Conservation (phyloP, 768 basidiomycete genomes). For the Tulasnella sp. region DNA sequence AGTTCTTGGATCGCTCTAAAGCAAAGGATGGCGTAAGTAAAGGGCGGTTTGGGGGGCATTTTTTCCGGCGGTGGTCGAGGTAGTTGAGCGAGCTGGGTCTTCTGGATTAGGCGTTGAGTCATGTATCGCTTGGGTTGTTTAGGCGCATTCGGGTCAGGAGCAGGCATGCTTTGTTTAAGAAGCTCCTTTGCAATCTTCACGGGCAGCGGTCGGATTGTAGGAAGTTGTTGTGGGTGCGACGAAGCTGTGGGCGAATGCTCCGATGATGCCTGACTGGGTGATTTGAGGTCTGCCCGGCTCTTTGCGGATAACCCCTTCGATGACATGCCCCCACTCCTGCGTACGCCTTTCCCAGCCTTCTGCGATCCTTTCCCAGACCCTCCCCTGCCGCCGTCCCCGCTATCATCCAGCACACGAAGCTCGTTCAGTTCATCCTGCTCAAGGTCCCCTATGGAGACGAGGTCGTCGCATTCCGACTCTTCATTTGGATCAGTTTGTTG, state of each 20-base stretch:
- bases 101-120: constrained; percentile 13
- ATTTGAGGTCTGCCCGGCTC: constrained; percentile 4
- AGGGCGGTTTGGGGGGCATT: constrained; percentile 80
- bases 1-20: constrained; percentile 78
- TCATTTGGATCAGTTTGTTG: background rate
- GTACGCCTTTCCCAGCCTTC: background rate
- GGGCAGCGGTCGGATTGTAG: background rate
- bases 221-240: background rate
- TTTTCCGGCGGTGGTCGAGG: constrained; percentile 40
- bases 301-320: background rate
- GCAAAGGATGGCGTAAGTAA: constrained; percentile 88
- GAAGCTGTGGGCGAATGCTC: background rate
- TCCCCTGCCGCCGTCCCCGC: constrained; percentile 14
- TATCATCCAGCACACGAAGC: constrained; percentile 1
- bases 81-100: constrained; percentile 36
- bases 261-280: background rate
- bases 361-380: background rate
- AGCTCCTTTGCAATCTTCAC: background rate
- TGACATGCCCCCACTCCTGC: background rate
- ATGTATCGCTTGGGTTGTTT: constrained; percentile 17
- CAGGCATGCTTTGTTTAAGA: background rate
- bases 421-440: constrained; percentile 17
- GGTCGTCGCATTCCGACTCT: constrained; percentile 14
- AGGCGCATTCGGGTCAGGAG: constrained; percentile 5
- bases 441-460: constrained; percentile 18